Conservation (phyloP, 441 rosid species). For the Kokia cookei region DNA sequence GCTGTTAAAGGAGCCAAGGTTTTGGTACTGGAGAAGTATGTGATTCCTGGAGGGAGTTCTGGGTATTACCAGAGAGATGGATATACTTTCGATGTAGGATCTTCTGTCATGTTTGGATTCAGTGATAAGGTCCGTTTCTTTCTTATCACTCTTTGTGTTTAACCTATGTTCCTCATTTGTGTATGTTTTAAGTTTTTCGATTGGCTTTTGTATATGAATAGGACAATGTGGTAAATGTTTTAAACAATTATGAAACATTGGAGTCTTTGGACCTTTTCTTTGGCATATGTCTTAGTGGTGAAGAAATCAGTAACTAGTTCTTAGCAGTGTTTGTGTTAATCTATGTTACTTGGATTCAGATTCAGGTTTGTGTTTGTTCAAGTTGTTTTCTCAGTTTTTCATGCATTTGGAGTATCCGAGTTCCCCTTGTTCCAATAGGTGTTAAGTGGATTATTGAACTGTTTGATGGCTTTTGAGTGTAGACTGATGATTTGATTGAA, state of each 20-base stretch:
- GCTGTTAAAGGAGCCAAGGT: constrained; percentile 89
- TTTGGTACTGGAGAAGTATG: constrained; percentile 85
- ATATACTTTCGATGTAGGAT: constrained; percentile 89
- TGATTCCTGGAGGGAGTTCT: constrained; percentile 98
- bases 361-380: too few species aligned
- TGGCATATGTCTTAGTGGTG: too few species aligned
- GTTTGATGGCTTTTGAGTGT: not conserved
- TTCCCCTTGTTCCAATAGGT: too few species aligned
- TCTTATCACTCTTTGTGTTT: not conserved
- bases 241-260: too few species aligned
- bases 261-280: too few species aligned
- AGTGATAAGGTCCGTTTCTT: constrained; percentile 72
- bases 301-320: too few species aligned
- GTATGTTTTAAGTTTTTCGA: not conserved
- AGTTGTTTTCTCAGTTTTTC: too few species aligned
- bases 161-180: not conserved
- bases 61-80: constrained; percentile 86
- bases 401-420: too few species aligned
- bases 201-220: too few species aligned
- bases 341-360: too few species aligned
- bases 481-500: not conserved
- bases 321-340: too few species aligned
- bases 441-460: not conserved
- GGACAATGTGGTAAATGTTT: too few species aligned
- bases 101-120: constrained; percentile 98